phyloP scores from a whole-genome alignment of 2,329 filamentous ascomycete genomes.

The Exophiala alcalophila region DNA sequence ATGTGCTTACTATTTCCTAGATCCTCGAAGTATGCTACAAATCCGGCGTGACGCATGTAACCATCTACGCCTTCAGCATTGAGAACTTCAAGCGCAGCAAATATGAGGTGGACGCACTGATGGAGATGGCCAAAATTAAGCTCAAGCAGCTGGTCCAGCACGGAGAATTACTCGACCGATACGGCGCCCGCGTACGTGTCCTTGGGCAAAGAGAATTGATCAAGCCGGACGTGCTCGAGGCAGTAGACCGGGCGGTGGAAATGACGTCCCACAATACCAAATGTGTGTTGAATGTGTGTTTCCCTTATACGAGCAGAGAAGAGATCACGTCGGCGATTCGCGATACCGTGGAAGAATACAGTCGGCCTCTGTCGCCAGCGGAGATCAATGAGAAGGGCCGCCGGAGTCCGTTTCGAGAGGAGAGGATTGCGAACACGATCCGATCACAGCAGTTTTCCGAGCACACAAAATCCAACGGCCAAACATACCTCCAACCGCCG shows the following conservation, averaged over 20 bases:
- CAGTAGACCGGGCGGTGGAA: constrained; percentile 79
- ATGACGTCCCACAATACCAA: constrained; percentile 84
- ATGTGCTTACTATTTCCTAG: no score
- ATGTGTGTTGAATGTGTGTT: constrained; percentile 86
- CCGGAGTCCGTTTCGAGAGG: constrained; percentile 77
- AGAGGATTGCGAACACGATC: constrained; percentile 82
- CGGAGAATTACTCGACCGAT: constrained; percentile 86
- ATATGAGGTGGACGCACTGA: constrained; percentile 93
- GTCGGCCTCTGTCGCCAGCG: constrained; percentile 62
- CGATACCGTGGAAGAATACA: constrained; percentile 82
- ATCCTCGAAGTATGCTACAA: constrained; percentile 98
- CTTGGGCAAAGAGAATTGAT: constrained; percentile 81
- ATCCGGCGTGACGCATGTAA: constrained; percentile 91
- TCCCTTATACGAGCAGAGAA: constrained; percentile 92
- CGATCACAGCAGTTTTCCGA: constrained; percentile 61
- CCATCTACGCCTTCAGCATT: constrained; percentile 97
- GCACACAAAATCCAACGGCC: constrained; percentile 13
- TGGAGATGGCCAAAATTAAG: constrained; percentile 97
- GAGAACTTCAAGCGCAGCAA: constrained; percentile 98
- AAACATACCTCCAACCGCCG: constrained; percentile 37
- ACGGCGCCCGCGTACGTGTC: constrained; percentile 82
- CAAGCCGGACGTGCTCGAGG: constrained; percentile 80
- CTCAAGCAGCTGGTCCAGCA: constrained; percentile 88
- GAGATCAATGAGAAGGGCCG: constrained; percentile 37
- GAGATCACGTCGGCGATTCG: constrained; percentile 91